Conservation (phyloP, 345 rosid species). For the Erodium maritimum region DNA sequence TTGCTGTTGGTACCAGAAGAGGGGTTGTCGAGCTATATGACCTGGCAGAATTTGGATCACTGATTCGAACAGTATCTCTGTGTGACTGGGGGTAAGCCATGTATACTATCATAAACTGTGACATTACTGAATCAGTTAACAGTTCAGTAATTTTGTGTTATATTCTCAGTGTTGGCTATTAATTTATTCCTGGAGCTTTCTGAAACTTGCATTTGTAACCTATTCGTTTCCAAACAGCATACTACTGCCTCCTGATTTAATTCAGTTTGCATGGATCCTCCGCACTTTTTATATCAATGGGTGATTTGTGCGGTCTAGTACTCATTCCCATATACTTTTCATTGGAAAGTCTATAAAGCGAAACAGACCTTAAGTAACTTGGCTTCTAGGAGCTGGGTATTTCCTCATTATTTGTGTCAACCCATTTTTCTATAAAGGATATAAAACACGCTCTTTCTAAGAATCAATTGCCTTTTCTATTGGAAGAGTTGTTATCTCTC, state of each 20-base stretch:
- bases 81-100: conserved; percentile 86
- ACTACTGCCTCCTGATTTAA: too few species aligned
- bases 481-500: background rate
- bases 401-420: background rate
- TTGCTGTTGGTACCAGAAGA: conserved; percentile 91
- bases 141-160: background rate
- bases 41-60: conserved; percentile 54
- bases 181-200: background rate
- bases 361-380: background rate
- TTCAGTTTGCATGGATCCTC: too few species aligned
- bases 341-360: background rate
- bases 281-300: too few species aligned
- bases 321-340: background rate
- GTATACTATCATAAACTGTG: background rate
- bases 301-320: background rate
- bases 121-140: background rate
- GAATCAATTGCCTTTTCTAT: background rate
- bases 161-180: background rate
- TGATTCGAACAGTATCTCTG: conserved; percentile 71
- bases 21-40: conserved; percentile 83
- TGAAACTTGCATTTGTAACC: background rate
- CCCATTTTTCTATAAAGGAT: background rate
- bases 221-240: too few species aligned
- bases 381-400: background rate
- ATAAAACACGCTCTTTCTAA: background rate